Evolutionary conservation across 129 eudicot genomes (phyloP).

Genomic region (Calendula officinalis): DNA sequence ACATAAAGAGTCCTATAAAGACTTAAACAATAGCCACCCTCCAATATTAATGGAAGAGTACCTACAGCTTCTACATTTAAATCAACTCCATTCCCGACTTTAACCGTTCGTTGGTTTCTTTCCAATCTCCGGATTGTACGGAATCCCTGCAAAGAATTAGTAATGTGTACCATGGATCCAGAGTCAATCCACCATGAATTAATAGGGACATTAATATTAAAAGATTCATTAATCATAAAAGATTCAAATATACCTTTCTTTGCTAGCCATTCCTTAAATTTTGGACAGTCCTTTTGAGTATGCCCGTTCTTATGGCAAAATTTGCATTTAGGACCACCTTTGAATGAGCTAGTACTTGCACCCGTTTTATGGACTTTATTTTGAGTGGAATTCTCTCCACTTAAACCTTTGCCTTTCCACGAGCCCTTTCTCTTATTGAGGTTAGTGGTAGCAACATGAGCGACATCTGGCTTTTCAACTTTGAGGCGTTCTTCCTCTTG

Average conservation of each 20-base stretch:
- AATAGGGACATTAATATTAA: background rate
- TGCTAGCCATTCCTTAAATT: background rate
- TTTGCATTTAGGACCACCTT: background rate
- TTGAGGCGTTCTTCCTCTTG: too few species aligned
- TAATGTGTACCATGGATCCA: constrained; percentile 7
- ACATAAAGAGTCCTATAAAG: background rate
- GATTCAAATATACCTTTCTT: background rate
- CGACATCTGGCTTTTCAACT: too few species aligned
- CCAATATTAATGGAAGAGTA: background rate
- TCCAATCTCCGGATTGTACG: background rate
- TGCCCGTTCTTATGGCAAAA: background rate
- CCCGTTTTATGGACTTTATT: background rate
- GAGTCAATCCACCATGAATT: constrained; percentile 1
- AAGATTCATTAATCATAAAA: background rate
- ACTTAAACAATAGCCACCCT: constrained; percentile 3
- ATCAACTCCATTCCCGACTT: background rate
- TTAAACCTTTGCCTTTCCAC: background rate
- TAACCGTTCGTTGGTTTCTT: background rate
- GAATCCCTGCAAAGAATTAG: constrained; percentile 1
- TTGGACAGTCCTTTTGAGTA: background rate
- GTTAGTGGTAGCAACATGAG: constrained; percentile 1
- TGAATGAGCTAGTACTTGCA: background rate
- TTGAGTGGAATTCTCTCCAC: background rate
- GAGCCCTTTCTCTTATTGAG: background rate
- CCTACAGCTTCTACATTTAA: constrained; percentile 7